phyloP scores from a whole-genome alignment of 1,284 basidiomycete genomes.

The Melampsora americana region DNA sequence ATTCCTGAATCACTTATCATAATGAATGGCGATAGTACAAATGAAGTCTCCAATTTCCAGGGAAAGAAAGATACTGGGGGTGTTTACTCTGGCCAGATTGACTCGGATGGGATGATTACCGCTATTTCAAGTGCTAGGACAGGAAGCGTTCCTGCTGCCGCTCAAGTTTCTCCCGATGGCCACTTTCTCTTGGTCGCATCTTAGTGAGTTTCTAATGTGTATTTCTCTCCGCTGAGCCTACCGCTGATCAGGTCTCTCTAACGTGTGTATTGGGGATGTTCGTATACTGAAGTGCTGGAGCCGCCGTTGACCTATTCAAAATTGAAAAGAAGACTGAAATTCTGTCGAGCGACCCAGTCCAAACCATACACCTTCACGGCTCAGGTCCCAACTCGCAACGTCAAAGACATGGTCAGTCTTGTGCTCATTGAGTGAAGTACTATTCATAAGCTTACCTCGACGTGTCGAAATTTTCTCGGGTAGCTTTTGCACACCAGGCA shows the following conservation, averaged over 20 bases:
- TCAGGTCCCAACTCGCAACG: neutral
- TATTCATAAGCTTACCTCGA: too few species aligned
- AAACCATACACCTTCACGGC: neutral
- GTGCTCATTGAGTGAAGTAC: too few species aligned
- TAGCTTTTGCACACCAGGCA: slow-evolving; percentile 1
- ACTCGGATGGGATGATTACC: neutral
- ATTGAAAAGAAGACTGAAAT: neutral
- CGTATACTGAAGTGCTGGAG: slow-evolving; percentile 1
- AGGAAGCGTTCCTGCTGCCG: neutral
- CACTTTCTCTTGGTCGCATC: slow-evolving; percentile 1
- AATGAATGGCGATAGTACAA: neutral
- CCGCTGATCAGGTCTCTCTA: too few species aligned
- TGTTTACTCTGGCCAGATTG: slow-evolving; percentile 8
- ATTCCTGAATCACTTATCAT: too few species aligned
- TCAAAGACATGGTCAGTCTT: neutral
- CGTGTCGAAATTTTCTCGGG: too few species aligned
- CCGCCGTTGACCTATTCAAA: neutral
- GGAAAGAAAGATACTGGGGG: slow-evolving; percentile 4
- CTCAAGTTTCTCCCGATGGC: neutral
- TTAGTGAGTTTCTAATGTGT: neutral
- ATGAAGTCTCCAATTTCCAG: slow-evolving; percentile 2
- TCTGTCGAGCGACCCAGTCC: neutral
- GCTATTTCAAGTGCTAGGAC: neutral
- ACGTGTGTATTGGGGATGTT: neutral
- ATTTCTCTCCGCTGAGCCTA: neutral